Conservation (phyloP, 306 rosid genomes). For the Herpetospermum pedunculosum region DNA sequence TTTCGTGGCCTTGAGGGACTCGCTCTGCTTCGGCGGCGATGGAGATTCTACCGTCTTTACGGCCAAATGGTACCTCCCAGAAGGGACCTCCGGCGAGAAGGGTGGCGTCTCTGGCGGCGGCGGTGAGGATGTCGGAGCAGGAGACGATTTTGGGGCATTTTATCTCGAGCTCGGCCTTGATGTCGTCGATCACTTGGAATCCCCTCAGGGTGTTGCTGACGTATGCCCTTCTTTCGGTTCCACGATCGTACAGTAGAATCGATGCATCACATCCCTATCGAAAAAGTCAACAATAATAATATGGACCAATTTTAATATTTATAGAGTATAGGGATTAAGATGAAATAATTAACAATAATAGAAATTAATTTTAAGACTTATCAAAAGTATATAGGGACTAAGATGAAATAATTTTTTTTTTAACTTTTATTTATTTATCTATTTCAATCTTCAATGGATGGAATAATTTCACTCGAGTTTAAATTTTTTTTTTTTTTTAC, state of each 20-base stretch:
- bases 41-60: conserved; percentile 59
- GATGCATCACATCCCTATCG: conserved; percentile 90
- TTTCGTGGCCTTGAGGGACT: conserved; percentile 84
- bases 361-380: no score
- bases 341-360: no score
- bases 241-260: conserved; percentile 38
- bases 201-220: conserved; percentile 68
- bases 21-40: conserved; percentile 44
- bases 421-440: no score
- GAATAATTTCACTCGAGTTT: no score
- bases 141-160: conserved; percentile 71
- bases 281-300: no score
- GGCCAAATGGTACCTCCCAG: conserved; percentile 83
- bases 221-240: conserved; percentile 50
- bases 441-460: no score
- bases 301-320: no score
- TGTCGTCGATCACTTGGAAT: conserved; percentile 54
- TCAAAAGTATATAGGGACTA: no score
- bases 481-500: no score
- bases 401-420: no score
- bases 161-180: conserved; percentile 49
- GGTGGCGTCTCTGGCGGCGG: conserved; percentile 84
- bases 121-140: conserved; percentile 77
- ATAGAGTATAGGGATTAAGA: no score
- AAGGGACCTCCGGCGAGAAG: conserved; percentile 75